Percentiles rank a stretch among this genome's conserved stretches.
phyloP scores from a whole-genome alignment of 371 early-diverging fungal genomes.

The Rhizopus stolonifer region DNA sequence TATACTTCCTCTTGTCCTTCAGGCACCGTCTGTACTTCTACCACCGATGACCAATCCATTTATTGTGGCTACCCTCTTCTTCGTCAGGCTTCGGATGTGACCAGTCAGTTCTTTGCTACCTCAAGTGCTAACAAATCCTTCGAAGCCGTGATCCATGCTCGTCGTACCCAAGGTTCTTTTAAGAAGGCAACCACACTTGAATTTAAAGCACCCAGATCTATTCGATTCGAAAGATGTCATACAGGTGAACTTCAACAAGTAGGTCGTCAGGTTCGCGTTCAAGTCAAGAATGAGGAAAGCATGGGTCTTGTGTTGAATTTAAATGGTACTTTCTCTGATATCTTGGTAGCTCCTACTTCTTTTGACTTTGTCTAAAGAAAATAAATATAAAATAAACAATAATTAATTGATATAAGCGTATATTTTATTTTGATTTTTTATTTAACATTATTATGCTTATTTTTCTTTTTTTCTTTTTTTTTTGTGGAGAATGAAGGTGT shows the following conservation, averaged over 20 bases:
- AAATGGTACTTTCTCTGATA: constrained; percentile 24
- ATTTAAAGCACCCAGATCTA: constrained; percentile 28
- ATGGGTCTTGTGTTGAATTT: constrained; percentile 30
- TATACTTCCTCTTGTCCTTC: too few relatives aligned
- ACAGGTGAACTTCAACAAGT: constrained; percentile 30
- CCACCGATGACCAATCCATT: too few relatives aligned
- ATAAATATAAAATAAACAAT: background rate
- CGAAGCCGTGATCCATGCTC: constrained; percentile 36
- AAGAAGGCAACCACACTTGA: constrained; percentile 21
- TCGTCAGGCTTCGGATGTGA: too few relatives aligned
- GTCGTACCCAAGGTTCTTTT: constrained; percentile 28
- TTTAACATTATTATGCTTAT: constrained; percentile 11
- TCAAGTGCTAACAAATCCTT: constrained; percentile 12
- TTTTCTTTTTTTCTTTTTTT: too few relatives aligned
- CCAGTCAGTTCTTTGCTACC: constrained; percentile 25
- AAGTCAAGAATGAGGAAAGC: constrained; percentile 24
- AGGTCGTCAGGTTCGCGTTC: constrained; percentile 27
- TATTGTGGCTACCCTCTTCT: too few relatives aligned
- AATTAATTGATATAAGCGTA: background rate
- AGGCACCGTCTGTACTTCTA: too few relatives aligned
- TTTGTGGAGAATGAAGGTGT: too few relatives aligned
- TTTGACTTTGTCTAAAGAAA: constrained; percentile 15
- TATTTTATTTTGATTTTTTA: constrained; percentile 1
- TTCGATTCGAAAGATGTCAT: constrained; percentile 19
- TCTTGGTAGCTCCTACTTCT: constrained; percentile 37